Evolutionary conservation across 2,329 filamentous ascomycete genomes (phyloP).

Genomic region (Aotearoamyces nothofagi): DNA sequence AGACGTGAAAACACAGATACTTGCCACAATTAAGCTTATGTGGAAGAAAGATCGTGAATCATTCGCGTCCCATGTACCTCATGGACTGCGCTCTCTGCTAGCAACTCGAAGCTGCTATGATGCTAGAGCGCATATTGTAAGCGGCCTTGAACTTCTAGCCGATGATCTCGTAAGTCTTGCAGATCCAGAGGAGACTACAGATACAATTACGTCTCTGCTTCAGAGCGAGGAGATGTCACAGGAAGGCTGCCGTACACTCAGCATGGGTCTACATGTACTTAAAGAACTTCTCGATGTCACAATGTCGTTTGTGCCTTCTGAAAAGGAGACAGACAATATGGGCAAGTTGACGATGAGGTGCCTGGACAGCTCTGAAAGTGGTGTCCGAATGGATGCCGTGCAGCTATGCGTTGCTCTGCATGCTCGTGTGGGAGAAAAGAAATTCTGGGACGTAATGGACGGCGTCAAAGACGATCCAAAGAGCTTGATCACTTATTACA

Average conservation of each 20-base stretch:
- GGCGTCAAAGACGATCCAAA: constrained; percentile 56
- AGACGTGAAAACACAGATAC: constrained; percentile 59
- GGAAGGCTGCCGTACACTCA: constrained; percentile 35
- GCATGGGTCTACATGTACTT: constrained; percentile 49
- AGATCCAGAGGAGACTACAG: constrained; percentile 42
- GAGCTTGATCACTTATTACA: constrained; percentile 68
- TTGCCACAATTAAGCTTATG: constrained; percentile 59
- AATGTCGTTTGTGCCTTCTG: constrained; percentile 29
- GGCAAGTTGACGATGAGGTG: constrained; percentile 36
- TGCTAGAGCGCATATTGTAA: constrained; percentile 54
- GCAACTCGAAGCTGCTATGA: constrained; percentile 51
- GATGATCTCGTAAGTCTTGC: constrained; percentile 56
- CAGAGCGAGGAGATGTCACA: constrained; percentile 25
- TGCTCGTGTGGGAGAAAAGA: constrained; percentile 37
- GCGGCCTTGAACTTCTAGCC: constrained; percentile 57
- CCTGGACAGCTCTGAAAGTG: constrained; percentile 43
- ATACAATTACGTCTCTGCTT: constrained; percentile 36
- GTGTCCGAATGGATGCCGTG: constrained; percentile 60
- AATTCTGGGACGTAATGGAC: constrained; percentile 54
- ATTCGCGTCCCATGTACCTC: constrained; percentile 52
- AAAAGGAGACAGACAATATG: constrained; percentile 35
- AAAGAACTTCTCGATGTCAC: constrained; percentile 35
- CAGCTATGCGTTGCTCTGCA: constrained; percentile 65
- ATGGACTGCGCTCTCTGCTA: constrained; percentile 52
- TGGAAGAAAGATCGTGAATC: constrained; percentile 50